Evolutionary conservation across 1,139 yeast genomes (phyloP).

Genomic region (Magnusiomyces paraingens): DNA sequence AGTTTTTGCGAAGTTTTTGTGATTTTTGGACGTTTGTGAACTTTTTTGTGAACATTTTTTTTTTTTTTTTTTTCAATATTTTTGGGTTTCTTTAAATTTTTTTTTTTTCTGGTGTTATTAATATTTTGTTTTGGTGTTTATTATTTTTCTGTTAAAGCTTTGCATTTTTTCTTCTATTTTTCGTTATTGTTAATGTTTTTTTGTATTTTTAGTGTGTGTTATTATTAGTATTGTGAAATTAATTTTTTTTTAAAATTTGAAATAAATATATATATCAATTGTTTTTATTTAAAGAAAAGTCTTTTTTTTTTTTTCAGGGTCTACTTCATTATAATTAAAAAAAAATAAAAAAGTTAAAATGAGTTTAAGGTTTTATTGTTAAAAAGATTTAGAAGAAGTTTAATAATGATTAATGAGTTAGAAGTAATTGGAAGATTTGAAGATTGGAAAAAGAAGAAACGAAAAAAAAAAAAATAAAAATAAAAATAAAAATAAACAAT

Average conservation of each 20-base stretch:
- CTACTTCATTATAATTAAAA: too few relatives aligned
- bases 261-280: too few relatives aligned
- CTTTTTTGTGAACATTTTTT: neutral
- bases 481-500: neutral
- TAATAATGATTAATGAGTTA: too few relatives aligned
- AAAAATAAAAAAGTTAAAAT: too few relatives aligned
- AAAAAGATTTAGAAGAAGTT: too few relatives aligned
- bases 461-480: neutral
- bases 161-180: neutral
- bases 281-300: too few relatives aligned
- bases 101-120: neutral
- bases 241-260: neutral
- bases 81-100: constrained; percentile 4
- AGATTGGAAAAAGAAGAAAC: too few relatives aligned
- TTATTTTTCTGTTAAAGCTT: neutral
- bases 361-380: too few relatives aligned
- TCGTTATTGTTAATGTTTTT: neutral
- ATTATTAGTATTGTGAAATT: neutral
- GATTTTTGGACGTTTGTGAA: constrained; percentile 13
- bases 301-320: neutral
- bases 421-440: too few relatives aligned
- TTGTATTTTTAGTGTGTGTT: neutral
- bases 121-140: neutral
- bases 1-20: constrained; percentile 52
- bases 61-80: neutral